A percentile compares a stretch with the other conserved stretches of the same genome.
Evolutionary conservation across 2,329 filamentous ascomycete species (phyloP).

Genomic region (Chaetomiaceae sp.): DNA sequence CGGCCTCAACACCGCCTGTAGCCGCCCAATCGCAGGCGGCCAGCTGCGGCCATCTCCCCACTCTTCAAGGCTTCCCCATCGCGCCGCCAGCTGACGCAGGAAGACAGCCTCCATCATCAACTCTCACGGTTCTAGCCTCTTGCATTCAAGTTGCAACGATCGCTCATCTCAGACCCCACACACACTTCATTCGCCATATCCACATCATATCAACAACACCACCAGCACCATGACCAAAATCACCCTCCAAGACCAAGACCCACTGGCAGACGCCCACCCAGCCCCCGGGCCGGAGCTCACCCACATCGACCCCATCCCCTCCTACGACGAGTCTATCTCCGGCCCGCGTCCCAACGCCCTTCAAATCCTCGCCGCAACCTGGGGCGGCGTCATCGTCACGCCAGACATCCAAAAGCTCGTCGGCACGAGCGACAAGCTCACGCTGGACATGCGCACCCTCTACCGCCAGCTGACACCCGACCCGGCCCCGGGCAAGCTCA

Average conservation of each 20-base stretch:
- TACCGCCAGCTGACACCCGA: conserved; percentile 20
- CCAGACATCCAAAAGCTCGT: conserved; percentile 18
- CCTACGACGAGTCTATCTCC: conserved; percentile 16
- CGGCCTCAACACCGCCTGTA: too few relatives aligned
- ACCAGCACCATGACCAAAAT: neutral
- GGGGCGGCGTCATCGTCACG: conserved; percentile 25
- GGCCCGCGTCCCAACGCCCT: conserved; percentile 6
- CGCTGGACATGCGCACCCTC: conserved; percentile 22
- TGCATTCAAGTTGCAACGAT: too few relatives aligned
- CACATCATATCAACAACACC: neutral
- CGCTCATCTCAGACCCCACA: neutral
- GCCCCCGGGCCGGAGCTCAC: neutral
- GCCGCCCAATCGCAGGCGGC: neutral
- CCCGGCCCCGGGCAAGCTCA: conserved; percentile 18
- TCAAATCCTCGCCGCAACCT: conserved; percentile 23
- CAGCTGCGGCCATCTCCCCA: neutral
- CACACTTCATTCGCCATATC: neutral
- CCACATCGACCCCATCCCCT: conserved; percentile 14
- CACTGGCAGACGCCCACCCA: neutral
- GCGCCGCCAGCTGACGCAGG: too few relatives aligned
- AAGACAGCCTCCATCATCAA: too few relatives aligned
- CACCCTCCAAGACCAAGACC: neutral
- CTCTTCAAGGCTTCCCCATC: neutral
- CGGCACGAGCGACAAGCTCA: conserved; percentile 7
- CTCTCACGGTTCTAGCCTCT: too few relatives aligned